Evolutionary conservation across 73 alveolate genomes (phyloP).

Genomic region (Paramecium primaurelia): DNA sequence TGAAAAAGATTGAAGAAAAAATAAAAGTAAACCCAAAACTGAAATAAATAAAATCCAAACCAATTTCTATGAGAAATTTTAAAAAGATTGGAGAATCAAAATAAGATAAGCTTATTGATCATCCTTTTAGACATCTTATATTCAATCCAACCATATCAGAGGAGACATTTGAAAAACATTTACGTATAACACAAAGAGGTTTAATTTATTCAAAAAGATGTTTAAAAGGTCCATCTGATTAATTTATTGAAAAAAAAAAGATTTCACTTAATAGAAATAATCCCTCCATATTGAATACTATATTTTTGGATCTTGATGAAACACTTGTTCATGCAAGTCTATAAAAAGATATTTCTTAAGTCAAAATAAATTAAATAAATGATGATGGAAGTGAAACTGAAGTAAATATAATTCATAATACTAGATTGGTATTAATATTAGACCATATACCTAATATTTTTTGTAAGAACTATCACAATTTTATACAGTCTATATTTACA

Average conservation of each 20-base stretch:
- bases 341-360: constrained; percentile 30
- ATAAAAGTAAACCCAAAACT: background rate
- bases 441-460: constrained; percentile 87
- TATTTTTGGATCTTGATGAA: constrained; percentile 52
- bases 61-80: background rate
- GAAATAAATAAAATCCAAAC: background rate
- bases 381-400: constrained; percentile 17
- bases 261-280: constrained; percentile 12
- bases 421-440: constrained; percentile 84
- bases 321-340: constrained; percentile 43
- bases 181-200: constrained; percentile 42
- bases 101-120: background rate
- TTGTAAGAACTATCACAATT: constrained; percentile 71
- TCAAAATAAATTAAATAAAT: background rate
- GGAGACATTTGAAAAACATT: constrained; percentile 12
- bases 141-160: background rate
- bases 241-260: constrained; percentile 38
- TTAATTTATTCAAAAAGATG: constrained; percentile 42
- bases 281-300: background rate
- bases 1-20: background rate
- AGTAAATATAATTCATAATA: background rate
- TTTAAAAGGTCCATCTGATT: constrained; percentile 59
- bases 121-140: background rate
- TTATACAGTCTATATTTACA: constrained; percentile 81
- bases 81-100: background rate